Base-by-base conservation (phyloP, 352 stramenopile species). In the Pythium guiyangense region DNA sequence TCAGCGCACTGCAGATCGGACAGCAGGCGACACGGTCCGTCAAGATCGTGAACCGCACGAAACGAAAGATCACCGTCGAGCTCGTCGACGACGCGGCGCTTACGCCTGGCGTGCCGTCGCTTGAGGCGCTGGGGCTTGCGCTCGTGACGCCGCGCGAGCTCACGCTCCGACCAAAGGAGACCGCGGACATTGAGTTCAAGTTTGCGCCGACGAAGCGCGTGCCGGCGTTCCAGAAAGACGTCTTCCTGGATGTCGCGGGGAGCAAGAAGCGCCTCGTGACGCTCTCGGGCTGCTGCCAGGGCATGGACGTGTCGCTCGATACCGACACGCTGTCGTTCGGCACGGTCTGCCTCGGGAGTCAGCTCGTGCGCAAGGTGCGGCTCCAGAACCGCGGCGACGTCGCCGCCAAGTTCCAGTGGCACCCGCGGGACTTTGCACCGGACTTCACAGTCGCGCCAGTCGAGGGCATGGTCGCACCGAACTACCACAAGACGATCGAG, bases 381-480 rank as follows among this genome's bases (percentile, higher is more conserved):
- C 67, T 98, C 45, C 86, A 97, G 54, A 98, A 98, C 55, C 71
- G 78, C 14, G 93, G 93, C 15, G 93, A 98, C 60, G 55, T 98
- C 4, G 65, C 85, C 2, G 78, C 90, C 14, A 92, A 90, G 45
- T 98, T 95, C 59, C 76, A 82, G 48, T 98, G 92, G 92, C 84
- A 88, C 27, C 35, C 72, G 9, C 70, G 65, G 4, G 70, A 84
- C 11, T 93, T 97, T 59, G 73, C 71, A 1, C 71, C 78, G 1
- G 77, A 97, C 48, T 97, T 98, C 57, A 54, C 58, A 0, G 82
- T 98, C 4, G 66, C 80, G 0, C 93, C 93, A 0, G 34, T 71
- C 0, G 86, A 97, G 47, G 93, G 92, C 10, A 73, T 91, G 22
- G 59, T 98, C 20, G 67, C 79, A 8, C 86, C 93, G 6, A 88